A percentile compares a stretch with the other conserved stretches of the same genome.
phyloP scores from a whole-genome alignment of 257 asterid genomes.

The Vinca minor region DNA sequence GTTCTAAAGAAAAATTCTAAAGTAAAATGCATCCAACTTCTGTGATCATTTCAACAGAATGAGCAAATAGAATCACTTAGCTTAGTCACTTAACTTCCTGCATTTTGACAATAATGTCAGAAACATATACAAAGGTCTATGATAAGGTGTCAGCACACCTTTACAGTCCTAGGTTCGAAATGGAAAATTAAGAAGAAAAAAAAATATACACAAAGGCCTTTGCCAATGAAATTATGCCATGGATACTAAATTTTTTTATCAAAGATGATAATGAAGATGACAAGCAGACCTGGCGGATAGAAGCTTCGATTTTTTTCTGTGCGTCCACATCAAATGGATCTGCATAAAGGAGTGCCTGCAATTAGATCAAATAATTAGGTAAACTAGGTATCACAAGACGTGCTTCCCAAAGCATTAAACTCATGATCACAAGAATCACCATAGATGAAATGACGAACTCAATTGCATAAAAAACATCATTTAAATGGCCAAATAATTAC shows the following conservation, averaged over 20 bases:
- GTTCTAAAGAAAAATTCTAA: too few species aligned
- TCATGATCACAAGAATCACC: neutral
- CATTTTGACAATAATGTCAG: too few species aligned
- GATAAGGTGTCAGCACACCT: too few species aligned
- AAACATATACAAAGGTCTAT: too few species aligned
- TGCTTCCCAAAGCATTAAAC: neutral
- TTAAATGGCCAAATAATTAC: neutral
- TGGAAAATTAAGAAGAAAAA: too few species aligned
- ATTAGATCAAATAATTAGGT: constrained; percentile 9
- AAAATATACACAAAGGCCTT: neutral
- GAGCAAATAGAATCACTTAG: too few species aligned
- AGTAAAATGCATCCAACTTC: too few species aligned
- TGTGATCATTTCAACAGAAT: too few species aligned
- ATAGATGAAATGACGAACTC: neutral
- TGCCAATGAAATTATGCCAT: neutral
- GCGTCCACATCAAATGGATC: constrained; percentile 99
- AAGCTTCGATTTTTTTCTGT: constrained; percentile 88
- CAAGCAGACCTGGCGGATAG: constrained; percentile 73
- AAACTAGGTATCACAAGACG: constrained; percentile 8
- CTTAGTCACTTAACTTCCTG: too few species aligned
- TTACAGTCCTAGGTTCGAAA: too few species aligned
- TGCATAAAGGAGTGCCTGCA: constrained; percentile 79
- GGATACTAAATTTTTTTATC: neutral
- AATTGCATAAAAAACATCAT: neutral
- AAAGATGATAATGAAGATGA: neutral